These are phyloP conservation scores for Macrolepiota fuliginosa DNA, from an alignment of 768 basidiomycete species.

Conservation along the genomic window DNA sequence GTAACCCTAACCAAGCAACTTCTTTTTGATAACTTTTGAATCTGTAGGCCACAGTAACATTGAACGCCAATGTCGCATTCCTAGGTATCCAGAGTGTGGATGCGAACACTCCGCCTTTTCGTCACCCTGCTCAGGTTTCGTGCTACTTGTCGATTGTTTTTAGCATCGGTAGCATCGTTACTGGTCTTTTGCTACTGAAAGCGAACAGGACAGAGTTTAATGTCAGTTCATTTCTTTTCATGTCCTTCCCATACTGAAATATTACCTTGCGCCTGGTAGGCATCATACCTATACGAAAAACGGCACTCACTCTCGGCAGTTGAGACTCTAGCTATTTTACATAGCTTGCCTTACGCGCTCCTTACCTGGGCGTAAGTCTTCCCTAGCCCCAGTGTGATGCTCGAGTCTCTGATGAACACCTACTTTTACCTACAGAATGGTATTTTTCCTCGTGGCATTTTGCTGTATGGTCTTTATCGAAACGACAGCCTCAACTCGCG, in stretches of 20 bases:
- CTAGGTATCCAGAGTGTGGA: slow-evolving; percentile 48
- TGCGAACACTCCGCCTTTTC: slow-evolving; percentile 1
- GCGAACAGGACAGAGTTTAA: slow-evolving; percentile 1
- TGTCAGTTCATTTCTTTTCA: not conserved
- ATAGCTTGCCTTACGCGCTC: not conserved
- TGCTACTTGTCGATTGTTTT: slow-evolving; percentile 45
- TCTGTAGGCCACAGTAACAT: slow-evolving; percentile 47
- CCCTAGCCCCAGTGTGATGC: not conserved
- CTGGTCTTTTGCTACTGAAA: slow-evolving; percentile 37
- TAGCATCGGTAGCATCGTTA: slow-evolving; percentile 42
- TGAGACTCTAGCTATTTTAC: not conserved
- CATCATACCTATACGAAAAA: not conserved
- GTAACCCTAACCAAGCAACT: not conserved
- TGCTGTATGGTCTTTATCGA: not conserved
- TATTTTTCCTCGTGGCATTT: slow-evolving; percentile 1
- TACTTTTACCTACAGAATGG: not conserved
- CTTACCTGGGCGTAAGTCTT: slow-evolving; percentile 3
- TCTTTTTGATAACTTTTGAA: not conserved
- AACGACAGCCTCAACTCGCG: not conserved
- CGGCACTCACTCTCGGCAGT: not conserved
- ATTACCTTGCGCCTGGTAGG: not conserved
- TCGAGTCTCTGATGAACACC: not conserved
- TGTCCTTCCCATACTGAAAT: not conserved
- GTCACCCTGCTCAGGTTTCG: slow-evolving; percentile 38
- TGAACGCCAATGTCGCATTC: slow-evolving; percentile 57